These are phyloP conservation scores for Pulveroboletus sp. DNA, from an alignment of 768 basidiomycete genomes.

Conservation along the genomic window DNA sequence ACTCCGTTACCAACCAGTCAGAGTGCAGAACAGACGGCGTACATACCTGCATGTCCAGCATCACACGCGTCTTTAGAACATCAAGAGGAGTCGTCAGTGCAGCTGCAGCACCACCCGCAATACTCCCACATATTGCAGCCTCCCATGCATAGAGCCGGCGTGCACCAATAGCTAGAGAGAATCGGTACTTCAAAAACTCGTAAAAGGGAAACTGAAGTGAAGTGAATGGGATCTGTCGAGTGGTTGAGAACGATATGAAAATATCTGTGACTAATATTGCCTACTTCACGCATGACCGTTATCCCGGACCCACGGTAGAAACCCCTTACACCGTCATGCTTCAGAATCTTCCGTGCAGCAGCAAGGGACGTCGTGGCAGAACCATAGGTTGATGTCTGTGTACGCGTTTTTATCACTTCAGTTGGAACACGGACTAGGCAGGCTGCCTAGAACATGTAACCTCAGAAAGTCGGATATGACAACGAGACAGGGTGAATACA, in stretches of 20 bases:
- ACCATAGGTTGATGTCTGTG: slow-evolving; percentile 80
- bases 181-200: slow-evolving; percentile 71
- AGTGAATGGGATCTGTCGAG: slow-evolving; percentile 84
- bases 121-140: slow-evolving; percentile 83
- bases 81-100: slow-evolving; percentile 92
- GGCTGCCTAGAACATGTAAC: slow-evolving; percentile 51
- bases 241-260: slow-evolving; percentile 3
- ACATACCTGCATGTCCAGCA: slow-evolving; percentile 84
- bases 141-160: slow-evolving; percentile 64
- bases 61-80: slow-evolving; percentile 94
- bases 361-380: slow-evolving; percentile 55
- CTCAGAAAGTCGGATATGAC: slow-evolving; percentile 9
- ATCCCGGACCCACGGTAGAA: slow-evolving; percentile 87
- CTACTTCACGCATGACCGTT: slow-evolving; percentile 67
- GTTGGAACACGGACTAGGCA: slow-evolving; percentile 94
- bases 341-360: slow-evolving; percentile 51
- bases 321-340: slow-evolving; percentile 63
- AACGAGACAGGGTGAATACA: slow-evolving; percentile 30
- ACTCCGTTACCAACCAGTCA: neutral
- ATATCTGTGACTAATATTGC: neutral
- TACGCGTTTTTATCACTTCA: slow-evolving; percentile 92
- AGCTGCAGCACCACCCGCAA: slow-evolving; percentile 88
- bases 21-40: neutral
- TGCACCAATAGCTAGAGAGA: slow-evolving; percentile 51
- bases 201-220: slow-evolving; percentile 96